Evolutionary conservation across 2,329 filamentous ascomycete genomes (phyloP).

Genomic region (Apiospora pterosperma): DNA sequence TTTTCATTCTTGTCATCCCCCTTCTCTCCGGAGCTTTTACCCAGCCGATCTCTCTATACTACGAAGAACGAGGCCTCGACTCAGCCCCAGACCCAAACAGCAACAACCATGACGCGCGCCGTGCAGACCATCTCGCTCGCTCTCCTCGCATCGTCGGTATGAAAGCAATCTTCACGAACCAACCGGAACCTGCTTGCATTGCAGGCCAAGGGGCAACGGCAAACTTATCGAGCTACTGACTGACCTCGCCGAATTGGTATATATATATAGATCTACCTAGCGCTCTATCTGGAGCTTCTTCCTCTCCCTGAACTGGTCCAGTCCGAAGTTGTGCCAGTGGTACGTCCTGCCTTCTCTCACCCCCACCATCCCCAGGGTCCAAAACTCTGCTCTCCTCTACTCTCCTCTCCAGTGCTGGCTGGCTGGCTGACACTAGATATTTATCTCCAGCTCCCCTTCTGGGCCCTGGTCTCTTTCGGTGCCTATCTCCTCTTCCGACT

Average conservation of each 20-base stretch:
- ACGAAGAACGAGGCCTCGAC: not conserved
- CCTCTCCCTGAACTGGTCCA: conserved; percentile 77
- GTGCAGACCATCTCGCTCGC: conserved; percentile 87
- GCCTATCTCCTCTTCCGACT: conserved; percentile 89
- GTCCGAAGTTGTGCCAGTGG: conserved; percentile 82
- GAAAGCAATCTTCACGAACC: conserved; percentile 19
- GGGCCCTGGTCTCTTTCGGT: conserved; percentile 86
- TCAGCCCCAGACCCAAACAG: not conserved
- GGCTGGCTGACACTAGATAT: conserved; percentile 1
- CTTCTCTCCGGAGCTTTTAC: not conserved
- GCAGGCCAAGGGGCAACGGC: not conserved
- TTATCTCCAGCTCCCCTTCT: conserved; percentile 77
- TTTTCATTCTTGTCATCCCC: not conserved
- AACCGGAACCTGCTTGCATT: not conserved
- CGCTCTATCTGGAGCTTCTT: conserved; percentile 78
- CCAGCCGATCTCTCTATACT: not conserved
- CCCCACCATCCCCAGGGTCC: not conserved
- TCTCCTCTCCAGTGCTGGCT: not conserved
- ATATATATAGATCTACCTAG: conserved; percentile 73
- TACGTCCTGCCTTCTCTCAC: conserved; percentile 38
- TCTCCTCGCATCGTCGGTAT: conserved; percentile 83
- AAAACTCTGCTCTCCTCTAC: not conserved
- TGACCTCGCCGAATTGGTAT: conserved; percentile 18
- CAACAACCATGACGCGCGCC: conserved; percentile 81
- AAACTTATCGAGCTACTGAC: conserved; percentile 6